Evolutionary conservation across 2,329 filamentous ascomycete genomes (phyloP), one percentile per base, ranked within the genome.

Genomic region (Venturiaceae sp.): DNA sequence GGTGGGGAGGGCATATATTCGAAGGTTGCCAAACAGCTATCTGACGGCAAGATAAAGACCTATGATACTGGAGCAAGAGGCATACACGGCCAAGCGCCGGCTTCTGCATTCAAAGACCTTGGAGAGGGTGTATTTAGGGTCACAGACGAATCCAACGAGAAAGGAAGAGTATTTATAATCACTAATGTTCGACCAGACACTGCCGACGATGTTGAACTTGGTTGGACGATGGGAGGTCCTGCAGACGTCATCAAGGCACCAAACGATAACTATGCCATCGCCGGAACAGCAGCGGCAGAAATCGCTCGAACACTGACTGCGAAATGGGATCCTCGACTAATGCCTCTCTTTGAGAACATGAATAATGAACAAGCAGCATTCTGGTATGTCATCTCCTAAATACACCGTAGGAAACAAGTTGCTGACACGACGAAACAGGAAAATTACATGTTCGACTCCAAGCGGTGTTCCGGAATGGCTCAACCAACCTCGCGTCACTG

Each of bases 21-120:
- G 8, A 74, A 75, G 55, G 75, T 86, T 13, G 82, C 83, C 0
- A 79, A 76, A 63, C 83, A 87, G 68, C 70, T 86, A 3, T 83
- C 80, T 0, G 71, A 72, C 3, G 83, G 81, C 1, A 77, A 71
- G 53, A 66, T 86, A 50, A 85, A 84, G 66, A 78, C 83, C 4
- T 86, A 80, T 65, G 84, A 87, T 63, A 82, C 82, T 0, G 83
- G 83, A 3, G 80, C 83, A 0, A 70, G 83, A 53, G 83, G 83
- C 1, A 85, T 87, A 26, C 84, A 87, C 63, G 84, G 84, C 0
- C 82, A 86, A 66, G 82, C 84, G 7, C 81, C 83, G 0, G 82
- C 78, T 0, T 76, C 78, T 0, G 83, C 83, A 0, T 87, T 86
- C 73, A 81, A 79, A 60, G 76, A 68, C 0, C 72, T 87, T 0